These are phyloP conservation scores for Suhomyces ambrosiae DNA, from an alignment of 1,139 yeast genomes.

Conservation along the genomic window DNA sequence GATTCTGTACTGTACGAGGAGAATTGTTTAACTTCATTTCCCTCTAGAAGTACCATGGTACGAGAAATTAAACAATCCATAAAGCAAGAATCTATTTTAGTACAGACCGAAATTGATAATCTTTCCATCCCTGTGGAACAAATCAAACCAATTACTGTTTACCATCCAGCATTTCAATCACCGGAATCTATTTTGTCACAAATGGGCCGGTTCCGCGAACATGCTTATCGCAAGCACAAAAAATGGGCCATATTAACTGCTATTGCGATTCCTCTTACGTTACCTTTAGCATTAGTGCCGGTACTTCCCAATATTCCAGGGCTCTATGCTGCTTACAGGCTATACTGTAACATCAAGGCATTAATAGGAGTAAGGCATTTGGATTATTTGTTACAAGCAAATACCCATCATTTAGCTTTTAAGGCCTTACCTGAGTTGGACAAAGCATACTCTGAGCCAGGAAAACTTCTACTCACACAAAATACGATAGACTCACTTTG, in stretches of 20 bases:
- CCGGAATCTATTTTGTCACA: constrained; percentile 37
- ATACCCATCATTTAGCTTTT: constrained; percentile 32
- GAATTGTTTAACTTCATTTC: constrained; percentile 52
- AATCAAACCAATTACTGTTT: constrained; percentile 45
- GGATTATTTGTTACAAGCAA: constrained; percentile 46
- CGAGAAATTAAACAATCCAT: constrained; percentile 40
- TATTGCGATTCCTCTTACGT: constrained; percentile 70
- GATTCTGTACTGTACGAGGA: constrained; percentile 56
- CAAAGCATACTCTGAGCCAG: constrained; percentile 18
- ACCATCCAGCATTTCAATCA: constrained; percentile 42
- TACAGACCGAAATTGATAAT: constrained; percentile 37
- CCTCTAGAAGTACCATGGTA: constrained; percentile 51
- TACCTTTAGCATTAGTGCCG: constrained; percentile 83
- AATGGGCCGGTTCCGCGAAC: constrained; percentile 30
- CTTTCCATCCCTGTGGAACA: constrained; percentile 34
- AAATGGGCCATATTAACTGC: constrained; percentile 49
- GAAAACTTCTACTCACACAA: constrained; percentile 33
- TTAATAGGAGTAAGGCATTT: constrained; percentile 73
- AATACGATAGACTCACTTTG: constrained; percentile 36
- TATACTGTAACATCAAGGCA: constrained; percentile 85
- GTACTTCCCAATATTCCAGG: constrained; percentile 96
- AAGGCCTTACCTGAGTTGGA: constrained; percentile 22
- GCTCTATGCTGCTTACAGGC: constrained; percentile 76
- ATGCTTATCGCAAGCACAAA: constrained; percentile 32
- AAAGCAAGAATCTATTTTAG: constrained; percentile 15